A percentile compares a stretch with the other conserved stretches of the same genome.
Evolutionary conservation across 2,329 filamentous ascomycete species (phyloP).

Genomic region (Botrytis hyacinthi): DNA sequence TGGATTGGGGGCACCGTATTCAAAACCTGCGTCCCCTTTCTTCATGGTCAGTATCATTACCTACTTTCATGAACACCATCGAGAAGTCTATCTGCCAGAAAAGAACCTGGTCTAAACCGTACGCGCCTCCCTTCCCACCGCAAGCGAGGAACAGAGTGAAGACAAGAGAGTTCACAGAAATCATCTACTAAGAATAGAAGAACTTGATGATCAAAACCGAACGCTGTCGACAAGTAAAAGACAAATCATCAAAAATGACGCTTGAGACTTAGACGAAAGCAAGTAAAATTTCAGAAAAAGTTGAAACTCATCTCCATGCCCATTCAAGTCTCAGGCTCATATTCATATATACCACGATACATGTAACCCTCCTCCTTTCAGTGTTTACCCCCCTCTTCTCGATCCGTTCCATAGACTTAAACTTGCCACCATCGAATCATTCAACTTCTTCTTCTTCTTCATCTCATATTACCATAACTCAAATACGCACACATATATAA

Average conservation of each 20-base stretch:
- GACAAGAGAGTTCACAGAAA: neutral
- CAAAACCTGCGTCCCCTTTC: neutral
- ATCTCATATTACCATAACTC: neutral
- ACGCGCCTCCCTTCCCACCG: neutral
- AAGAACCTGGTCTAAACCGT: neutral
- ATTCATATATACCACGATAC: too few relatives aligned
- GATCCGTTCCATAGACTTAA: neutral
- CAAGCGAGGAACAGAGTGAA: neutral
- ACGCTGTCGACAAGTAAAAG: too few relatives aligned
- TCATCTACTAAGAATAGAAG: neutral
- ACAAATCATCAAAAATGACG: neutral
- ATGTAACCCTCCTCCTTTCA: too few relatives aligned
- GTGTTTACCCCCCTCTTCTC: neutral
- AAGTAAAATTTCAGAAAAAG: neutral
- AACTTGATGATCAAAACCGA: too few relatives aligned
- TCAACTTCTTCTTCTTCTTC: neutral
- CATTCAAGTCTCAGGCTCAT: too few relatives aligned
- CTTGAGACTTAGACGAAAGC: neutral
- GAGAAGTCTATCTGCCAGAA: too few relatives aligned
- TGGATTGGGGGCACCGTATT: accelerated
- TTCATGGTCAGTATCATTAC: too few relatives aligned
- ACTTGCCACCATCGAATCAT: neutral
- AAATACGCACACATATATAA: neutral
- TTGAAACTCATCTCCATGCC: neutral
- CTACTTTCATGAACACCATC: too few relatives aligned